A percentile compares a stretch with the other conserved stretches of the same genome.
phyloP scores from a whole-genome alignment of 208 protist genomes.

The Trypanosoma melophagium region DNA sequence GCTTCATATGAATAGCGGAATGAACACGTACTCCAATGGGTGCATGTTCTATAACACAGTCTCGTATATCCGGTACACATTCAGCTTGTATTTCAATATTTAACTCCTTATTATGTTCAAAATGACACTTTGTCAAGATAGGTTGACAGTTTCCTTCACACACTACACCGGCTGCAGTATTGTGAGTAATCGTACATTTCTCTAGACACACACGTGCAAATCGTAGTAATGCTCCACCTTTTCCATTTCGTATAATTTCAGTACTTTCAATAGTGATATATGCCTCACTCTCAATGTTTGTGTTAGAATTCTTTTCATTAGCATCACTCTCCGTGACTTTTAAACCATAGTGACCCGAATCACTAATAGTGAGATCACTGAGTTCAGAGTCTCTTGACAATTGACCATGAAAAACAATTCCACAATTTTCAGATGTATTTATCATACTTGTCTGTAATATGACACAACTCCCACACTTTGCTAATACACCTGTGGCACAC shows the following conservation, averaged over 20 bases:
- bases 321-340: neutral
- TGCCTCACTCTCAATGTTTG: neutral
- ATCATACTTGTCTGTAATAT: constrained; percentile 11
- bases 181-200: constrained; percentile 19
- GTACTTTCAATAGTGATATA: constrained; percentile 12
- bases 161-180: constrained; percentile 9
- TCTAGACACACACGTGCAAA: constrained; percentile 13
- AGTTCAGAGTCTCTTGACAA: constrained; percentile 12
- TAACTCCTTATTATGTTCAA: constrained; percentile 10
- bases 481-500: constrained; percentile 16
- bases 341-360: constrained; percentile 23
- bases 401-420: constrained; percentile 12
- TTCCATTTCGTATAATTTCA: constrained; percentile 22
- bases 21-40: constrained; percentile 16
- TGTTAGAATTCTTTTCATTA: neutral
- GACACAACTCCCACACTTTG: constrained; percentile 8
- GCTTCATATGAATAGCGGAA: constrained; percentile 14
- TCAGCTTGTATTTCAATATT: constrained; percentile 4
- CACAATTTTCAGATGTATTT: constrained; percentile 2
- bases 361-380: constrained; percentile 13
- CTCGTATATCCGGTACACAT: constrained; percentile 12
- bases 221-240: constrained; percentile 16
- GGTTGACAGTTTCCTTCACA: constrained; percentile 3
- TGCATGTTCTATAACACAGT: constrained; percentile 23
- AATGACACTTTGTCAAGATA: constrained; percentile 11